Evolutionary conservation across 225 moss, liverwort and hornwort species (phyloP), one percentile per base, ranked within the genome.

Genomic region (Sphagnum tenellum): DNA sequence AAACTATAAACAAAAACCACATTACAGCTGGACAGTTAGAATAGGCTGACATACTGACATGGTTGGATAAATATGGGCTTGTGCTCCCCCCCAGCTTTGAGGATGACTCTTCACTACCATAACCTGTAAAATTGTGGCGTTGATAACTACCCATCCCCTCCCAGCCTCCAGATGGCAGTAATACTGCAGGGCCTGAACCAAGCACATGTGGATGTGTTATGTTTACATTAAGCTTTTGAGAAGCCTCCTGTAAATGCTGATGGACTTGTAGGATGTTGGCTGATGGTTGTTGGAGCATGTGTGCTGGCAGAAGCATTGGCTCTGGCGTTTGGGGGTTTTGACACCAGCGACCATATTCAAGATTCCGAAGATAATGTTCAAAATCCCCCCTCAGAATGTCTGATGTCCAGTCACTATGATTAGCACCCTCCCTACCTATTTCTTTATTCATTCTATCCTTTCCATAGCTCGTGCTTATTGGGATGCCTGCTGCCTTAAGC

Each of bases 331-430:
- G 79, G 4, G 61, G 45, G 11, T 54, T 71, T 3, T 85, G 85
- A 50, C 84, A 91, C 44, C 60, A 71, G 5, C 75, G 84, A 11
- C 82, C 89, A 76, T 72, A 77, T 5, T 59, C 67, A 44, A 92
- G 73, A 52, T 79, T 79, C 1, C 56, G 5, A 55, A 82, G 59
- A 57, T 85, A 82, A 3, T 48, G 66, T 12, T 66, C 56, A 3
- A 92, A 78, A 60, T 92, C 71, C 59, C 89, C 79, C 46, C 50
- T 76, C 4, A 92, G 82, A 55, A 92, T 72, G 5, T 87, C 82
- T n/a, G 68, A 13, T 44, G 29, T 29, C 29, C 29, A 29, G 29
- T 29, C 29, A 29, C 7, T 76, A 3, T 69, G 44, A 50, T 73
- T 76, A 60, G 60, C 61, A 63, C 65, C 70, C 9, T 72, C 75